Base-by-base conservation (phyloP, 805 yeast species). In the Ogataea thermomethanolica region DNA sequence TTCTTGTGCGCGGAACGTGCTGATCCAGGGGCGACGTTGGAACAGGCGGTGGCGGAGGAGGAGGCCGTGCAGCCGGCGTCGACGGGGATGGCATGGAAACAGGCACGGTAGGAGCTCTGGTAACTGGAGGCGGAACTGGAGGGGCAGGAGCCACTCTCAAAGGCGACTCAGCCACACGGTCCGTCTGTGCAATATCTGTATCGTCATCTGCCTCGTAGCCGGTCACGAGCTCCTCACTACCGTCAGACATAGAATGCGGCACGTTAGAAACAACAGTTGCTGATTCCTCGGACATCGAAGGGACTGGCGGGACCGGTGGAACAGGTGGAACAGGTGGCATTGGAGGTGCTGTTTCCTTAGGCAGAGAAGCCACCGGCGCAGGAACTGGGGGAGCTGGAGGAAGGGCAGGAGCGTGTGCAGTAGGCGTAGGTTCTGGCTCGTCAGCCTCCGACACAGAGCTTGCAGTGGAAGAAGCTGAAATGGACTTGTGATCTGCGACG, bases 141-240 rank as follows among this genome's bases (percentile, higher is more conserved):
- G 47, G 39, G 20, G 43, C 24, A 12, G 51, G 46, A 17, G 41
- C 34, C 12, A 22, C 8, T 20, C 37, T 33, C 9, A 33, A 8
- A 12, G 50, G 41, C 4, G 46, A 25, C 3, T 35, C 38, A 1
- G 22, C 23, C 5, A 27, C 22, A 15, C 32, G 39, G 15, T 47
- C 54, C 2, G 48, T 41, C 15, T 37, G 46, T 14, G 54, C 56
- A 12, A 49, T 48, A 29, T 59, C 62, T 0, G 68, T 64, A 41
- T 74, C 80, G 34, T 76, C 84, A 54, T 83, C 89, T 0, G 87
- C 87, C 41, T 83, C 87, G 52, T 81, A 81, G 0, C 88, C 88
- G 1, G 86, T 74, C 8, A 66, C 58, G 9, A 54, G 50, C 29
- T 48, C 53, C 8, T 40, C 52, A 25, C 49, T 43, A 17, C 56